phyloP scores from a whole-genome alignment of 192 early-diverging fungal species.

The Backusella australiensis region DNA sequence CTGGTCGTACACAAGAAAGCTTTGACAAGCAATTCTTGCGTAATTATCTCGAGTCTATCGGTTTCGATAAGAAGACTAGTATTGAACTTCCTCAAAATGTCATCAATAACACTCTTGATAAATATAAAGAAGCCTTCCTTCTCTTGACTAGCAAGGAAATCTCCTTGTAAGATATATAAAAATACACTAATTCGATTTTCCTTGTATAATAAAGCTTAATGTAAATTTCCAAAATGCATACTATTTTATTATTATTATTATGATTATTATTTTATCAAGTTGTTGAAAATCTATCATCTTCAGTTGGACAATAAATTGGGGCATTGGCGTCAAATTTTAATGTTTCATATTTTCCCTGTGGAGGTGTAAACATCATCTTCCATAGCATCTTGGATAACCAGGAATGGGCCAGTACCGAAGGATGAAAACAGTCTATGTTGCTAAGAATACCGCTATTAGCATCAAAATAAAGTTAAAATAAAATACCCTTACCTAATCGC shows the following conservation, averaged over 20 bases:
- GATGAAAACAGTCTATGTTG: conserved; percentile 63
- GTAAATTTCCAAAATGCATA: neutral
- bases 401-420: conserved; percentile 30
- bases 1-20: conserved; percentile 77
- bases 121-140: conserved; percentile 90
- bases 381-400: conserved; percentile 35
- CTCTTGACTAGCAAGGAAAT: conserved; percentile 76
- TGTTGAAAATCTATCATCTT: conserved; percentile 10
- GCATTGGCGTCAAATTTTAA: conserved; percentile 12
- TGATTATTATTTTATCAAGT: neutral
- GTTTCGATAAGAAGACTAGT: conserved; percentile 85
- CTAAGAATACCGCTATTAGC: conserved; percentile 12
- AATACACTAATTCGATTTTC: neutral
- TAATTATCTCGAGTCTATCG: conserved; percentile 84
- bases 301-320: conserved; percentile 25
- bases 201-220: neutral
- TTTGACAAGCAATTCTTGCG: conserved; percentile 99
- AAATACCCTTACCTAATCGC: conserved; percentile 30
- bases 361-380: conserved; percentile 8
- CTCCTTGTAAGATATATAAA: conserved; percentile 40
- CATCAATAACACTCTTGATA: conserved; percentile 79
- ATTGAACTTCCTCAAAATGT: conserved; percentile 86
- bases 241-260: neutral
- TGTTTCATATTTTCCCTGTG: neutral
- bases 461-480: neutral